Evolutionary conservation across 2,329 filamentous ascomycete species (phyloP), one percentile per base, ranked within the genome.

Genomic region (Ascochyta pisi): DNA sequence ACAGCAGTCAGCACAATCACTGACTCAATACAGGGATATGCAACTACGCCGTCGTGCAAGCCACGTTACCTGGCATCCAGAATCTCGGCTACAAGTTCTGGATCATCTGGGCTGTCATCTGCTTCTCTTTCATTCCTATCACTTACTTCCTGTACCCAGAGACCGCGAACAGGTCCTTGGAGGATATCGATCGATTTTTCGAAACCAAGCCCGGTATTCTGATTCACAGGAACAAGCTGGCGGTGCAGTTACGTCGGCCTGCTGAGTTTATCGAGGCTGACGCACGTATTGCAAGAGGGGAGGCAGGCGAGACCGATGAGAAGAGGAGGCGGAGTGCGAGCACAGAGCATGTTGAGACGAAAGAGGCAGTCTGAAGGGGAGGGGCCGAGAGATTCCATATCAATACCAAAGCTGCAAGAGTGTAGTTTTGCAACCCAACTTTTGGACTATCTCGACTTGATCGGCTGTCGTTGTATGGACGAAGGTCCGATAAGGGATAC

Each of bases 91-190:
- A 81, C 77, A 79, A 78, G 50, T 85, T 81, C 49, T 85, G 80
- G 72, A 77, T 85, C 31, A 77, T 85, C 60, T 86, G 83, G 70
- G 80, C 82, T 2, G 76, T 78, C n/a, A 78, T 83, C 64, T 84
- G 83, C 71, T 81, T 79, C 34, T 73, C 75, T 16, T 83, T 84
- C 50, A 70, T 84, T 39, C 82, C 82, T 1, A 76, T 82, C 35
- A 78, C 82, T 5, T 83, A 79, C 63, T 74, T 81, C 54, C 75
- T 84, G 40, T 83, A 83, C 51, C 83, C 83, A 0, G 83, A 85
- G 66, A 85, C 84, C 0, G 68, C 70, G 6, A 71, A 78, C 42
- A 46, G 68, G 1, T 72, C 80, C 0, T 71, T 83, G 6, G 81
- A 83, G 62, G 80, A 82, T 40, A 81, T 82, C 66, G 79, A 82